Evolutionary conservation across 768 basidiomycete species (phyloP), one percentile per base, ranked within the genome.

Genomic region (Boletus reticuloceps): DNA sequence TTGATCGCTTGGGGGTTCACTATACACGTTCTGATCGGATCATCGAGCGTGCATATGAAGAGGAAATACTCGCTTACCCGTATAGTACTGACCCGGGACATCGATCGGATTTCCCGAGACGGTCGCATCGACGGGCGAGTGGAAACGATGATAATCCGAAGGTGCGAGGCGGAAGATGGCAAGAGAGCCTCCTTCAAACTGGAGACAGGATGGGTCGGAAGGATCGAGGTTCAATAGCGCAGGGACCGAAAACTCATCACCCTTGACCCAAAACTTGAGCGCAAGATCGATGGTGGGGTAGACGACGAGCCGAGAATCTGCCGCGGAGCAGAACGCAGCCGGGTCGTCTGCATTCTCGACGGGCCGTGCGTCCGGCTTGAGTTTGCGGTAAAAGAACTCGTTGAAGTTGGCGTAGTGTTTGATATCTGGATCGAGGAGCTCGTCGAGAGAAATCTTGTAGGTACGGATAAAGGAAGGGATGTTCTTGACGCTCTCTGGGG

Each of bases 1-100:
- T 89, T 90, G 53, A 91, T 77, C 0, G 89, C 89, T 62, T 89
- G 86, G 0, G 89, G 89, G 64, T 91, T 91, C 27, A 91, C 89
- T 77, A 16, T 3, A n/a, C 9, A 8, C 16, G 3, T 8, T 7
- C 5, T 1, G 2, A 43, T 59, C 41, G 51, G 59, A 36, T 17
- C 25, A 4, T 39, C 34, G n/a, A 2, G 20, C 37, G 6, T 47
- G 32, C 19, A 3, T 12, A 5, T 7, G 25, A 17, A 31, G 3
- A 14, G 27, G 13, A 39, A 0, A 37, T 6, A 12, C 1, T 5
- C 1, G 52, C 73, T 50, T 38, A 82, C 81, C 83, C 1, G 85
- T 86, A 59, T 82, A 86, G 60, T 83, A 85, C 55, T 84, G 74
- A 3, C 84, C 84, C 0, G 77, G 74, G 5, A 84, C 74, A 59